Percentiles rank a stretch among this genome's conserved stretches.
Evolutionary conservation across 768 basidiomycete species (phyloP).

Genomic region (Suillus clintonianus): DNA sequence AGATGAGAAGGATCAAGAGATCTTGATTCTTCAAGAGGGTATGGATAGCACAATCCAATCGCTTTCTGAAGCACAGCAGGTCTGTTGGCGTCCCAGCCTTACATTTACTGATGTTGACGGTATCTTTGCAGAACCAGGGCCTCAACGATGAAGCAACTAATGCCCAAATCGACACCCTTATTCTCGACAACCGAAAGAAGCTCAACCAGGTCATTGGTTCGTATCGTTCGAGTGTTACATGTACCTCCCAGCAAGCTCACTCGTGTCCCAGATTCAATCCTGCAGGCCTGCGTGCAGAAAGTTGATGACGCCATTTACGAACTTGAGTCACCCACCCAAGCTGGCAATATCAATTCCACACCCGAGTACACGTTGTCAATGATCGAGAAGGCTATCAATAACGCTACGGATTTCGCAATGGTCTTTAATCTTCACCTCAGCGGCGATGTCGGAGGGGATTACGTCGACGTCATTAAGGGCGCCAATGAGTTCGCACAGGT

Average conservation of each 20-base stretch:
- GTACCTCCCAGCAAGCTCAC: constrained; percentile 10
- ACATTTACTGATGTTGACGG: constrained; percentile 1
- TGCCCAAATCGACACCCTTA: constrained; percentile 96
- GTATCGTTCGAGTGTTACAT: constrained; percentile 17
- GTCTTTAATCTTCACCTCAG: constrained; percentile 90
- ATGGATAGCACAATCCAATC: constrained; percentile 92
- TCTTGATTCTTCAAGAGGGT: constrained; percentile 91
- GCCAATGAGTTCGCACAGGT: constrained; percentile 97
- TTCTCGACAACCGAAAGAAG: constrained; percentile 96
- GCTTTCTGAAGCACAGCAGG: constrained; percentile 84
- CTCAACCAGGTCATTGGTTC: constrained; percentile 94
- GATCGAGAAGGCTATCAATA: constrained; percentile 95
- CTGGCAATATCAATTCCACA: constrained; percentile 95
- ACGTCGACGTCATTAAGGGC: constrained; percentile 97
- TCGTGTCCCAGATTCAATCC: constrained; percentile 78
- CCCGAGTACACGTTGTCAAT: constrained; percentile 98
- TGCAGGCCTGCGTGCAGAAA: constrained; percentile 95
- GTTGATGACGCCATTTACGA: constrained; percentile 98
- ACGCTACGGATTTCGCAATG: constrained; percentile 94
- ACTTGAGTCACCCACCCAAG: constrained; percentile 92
- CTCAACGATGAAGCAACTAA: constrained; percentile 88
- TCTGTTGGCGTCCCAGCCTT: constrained; percentile 29
- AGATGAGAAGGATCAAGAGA: constrained; percentile 98
- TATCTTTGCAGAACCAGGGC: constrained; percentile 64
- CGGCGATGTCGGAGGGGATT: constrained; percentile 86